Base-by-base conservation (phyloP, 179 eudicot species). In the Silene vulgaris region DNA sequence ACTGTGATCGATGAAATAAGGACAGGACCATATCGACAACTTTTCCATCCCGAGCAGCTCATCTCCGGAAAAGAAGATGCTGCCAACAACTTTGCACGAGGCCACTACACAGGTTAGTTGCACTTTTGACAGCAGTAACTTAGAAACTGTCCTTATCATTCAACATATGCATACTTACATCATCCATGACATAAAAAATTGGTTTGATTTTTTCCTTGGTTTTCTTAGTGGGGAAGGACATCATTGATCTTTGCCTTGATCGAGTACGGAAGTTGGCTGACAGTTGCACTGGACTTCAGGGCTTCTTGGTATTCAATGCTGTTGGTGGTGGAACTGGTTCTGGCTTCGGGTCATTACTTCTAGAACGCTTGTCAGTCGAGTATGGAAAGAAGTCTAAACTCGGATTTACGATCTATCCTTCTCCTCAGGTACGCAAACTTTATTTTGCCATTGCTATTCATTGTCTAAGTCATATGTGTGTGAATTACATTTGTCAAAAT, bases 61-160 rank as follows among this genome's bases (percentile, higher is more conserved):
- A 89, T 90, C 75, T 85, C 91, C 13, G 93, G 96, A 1, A 90
- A 90, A 82, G 96, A 90, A 81, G 96, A 90, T 80, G 96, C 93
- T 43, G 93, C 90, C 69, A 89, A 88, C 76, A 89, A 89, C 83
- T 89, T 89, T 75, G 94, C 94, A 29, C 84, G 94, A 45, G 95
- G 96, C 65, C 96, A 90, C 69, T 90, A 90, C 78, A 89, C 93
- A 76, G 93, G 96, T 88, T 56, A 76, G 45, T 35, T 71, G 43
- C 20, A 56, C 0, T 30, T 40, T 30, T 19, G 4, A 2, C 62
- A 12, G 43, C 19, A 6, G 2, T 20, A 45, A 17, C 65, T 48
- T 23, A 13, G 26, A 28, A 60, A 8, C 17, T 65, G 69, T n/a
- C n/a, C 9, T n/a, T 45, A 29, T 65, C 2, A 13, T 29, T 76